Conservation (phyloP, 2,329 filamentous ascomycete species). For the Calonectria naviculata region DNA sequence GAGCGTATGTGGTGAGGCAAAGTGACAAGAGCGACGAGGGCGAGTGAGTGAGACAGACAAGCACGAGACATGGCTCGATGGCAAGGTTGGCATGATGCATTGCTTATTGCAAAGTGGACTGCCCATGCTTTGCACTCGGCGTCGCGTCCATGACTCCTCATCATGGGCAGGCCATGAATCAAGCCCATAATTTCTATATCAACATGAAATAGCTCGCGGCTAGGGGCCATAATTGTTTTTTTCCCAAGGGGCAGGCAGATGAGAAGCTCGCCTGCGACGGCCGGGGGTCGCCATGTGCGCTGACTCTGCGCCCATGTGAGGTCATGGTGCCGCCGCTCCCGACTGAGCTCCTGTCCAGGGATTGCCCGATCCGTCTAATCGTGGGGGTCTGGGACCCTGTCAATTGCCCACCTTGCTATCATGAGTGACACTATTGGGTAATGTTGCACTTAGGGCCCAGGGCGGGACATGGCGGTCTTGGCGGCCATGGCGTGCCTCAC, state of each 20-base stretch:
- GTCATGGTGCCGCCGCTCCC: slow-evolving; percentile 30
- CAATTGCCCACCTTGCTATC: slow-evolving; percentile 41
- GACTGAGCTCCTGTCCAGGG: slow-evolving; percentile 30
- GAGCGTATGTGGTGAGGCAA: not conserved
- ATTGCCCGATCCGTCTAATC: slow-evolving; percentile 38
- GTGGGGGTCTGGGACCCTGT: slow-evolving; percentile 41
- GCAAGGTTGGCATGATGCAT: not conserved
- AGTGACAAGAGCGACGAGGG: not conserved
- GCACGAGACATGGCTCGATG: slow-evolving; percentile 11
- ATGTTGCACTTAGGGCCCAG: slow-evolving; percentile 18
- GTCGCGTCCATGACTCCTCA: not conserved
- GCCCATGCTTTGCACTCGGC: slow-evolving; percentile 5
- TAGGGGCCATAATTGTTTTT: not conserved
- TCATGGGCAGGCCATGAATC: not conserved
- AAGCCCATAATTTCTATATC: slow-evolving; percentile 5
- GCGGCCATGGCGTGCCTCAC: slow-evolving; percentile 30
- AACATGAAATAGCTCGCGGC: not conserved
- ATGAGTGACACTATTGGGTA: slow-evolving; percentile 41
- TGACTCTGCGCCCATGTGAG: slow-evolving; percentile 35
- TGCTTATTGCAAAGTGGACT: not conserved
- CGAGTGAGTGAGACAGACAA: slow-evolving; percentile 6
- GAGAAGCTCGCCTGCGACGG: slow-evolving; percentile 13
- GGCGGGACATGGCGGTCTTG: slow-evolving; percentile 12
- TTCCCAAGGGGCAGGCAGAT: slow-evolving; percentile 5
- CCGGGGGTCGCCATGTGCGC: slow-evolving; percentile 28